These are phyloP conservation scores for Suillus tomentosus DNA, from an alignment of 768 basidiomycete species.

Conservation along the genomic window DNA sequence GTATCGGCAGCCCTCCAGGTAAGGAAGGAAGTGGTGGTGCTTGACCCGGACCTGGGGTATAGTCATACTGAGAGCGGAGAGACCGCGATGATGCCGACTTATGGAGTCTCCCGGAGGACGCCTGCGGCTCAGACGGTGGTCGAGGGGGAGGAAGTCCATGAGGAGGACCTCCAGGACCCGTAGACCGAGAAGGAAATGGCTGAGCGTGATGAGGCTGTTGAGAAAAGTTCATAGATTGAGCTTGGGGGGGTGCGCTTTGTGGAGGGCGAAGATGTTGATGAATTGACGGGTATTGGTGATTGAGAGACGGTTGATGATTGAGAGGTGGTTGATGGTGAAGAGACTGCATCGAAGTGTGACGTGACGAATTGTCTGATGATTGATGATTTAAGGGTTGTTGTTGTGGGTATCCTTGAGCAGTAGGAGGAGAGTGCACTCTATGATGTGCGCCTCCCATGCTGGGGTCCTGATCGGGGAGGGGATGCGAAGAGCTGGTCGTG, in stretches of 20 bases:
- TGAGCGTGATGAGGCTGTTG: conserved; percentile 18
- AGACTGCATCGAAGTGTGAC: conserved; percentile 27
- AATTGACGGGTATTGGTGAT: conserved; percentile 16
- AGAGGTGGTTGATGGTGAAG: conserved; percentile 29
- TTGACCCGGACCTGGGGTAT: conserved; percentile 31
- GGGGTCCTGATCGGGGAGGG: conserved; percentile 25
- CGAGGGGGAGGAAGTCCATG: conserved; percentile 34
- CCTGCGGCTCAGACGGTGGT: conserved; percentile 50
- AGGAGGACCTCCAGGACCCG: conserved; percentile 19
- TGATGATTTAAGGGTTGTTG: conserved; percentile 22
- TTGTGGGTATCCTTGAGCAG: conserved; percentile 16
- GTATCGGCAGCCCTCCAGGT: conserved; percentile 35
- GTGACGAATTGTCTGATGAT: conserved; percentile 29
- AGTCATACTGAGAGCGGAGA: conserved; percentile 53
- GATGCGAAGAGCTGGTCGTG: conserved; percentile 29
- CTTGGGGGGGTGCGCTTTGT: conserved; percentile 20
- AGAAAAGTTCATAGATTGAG: conserved; percentile 23
- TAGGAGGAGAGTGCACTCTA: conserved; percentile 20
- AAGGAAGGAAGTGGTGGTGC: conserved; percentile 42
- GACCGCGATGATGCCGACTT: conserved; percentile 65
- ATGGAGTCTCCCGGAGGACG: conserved; percentile 33
- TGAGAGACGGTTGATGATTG: conserved; percentile 25
- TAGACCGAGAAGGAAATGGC: conserved; percentile 14
- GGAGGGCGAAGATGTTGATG: conserved; percentile 17
- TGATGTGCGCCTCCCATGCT: conserved; percentile 21